phyloP scores from a whole-genome alignment of 257 asterid species.

The Rauvolfia tetraphylla region DNA sequence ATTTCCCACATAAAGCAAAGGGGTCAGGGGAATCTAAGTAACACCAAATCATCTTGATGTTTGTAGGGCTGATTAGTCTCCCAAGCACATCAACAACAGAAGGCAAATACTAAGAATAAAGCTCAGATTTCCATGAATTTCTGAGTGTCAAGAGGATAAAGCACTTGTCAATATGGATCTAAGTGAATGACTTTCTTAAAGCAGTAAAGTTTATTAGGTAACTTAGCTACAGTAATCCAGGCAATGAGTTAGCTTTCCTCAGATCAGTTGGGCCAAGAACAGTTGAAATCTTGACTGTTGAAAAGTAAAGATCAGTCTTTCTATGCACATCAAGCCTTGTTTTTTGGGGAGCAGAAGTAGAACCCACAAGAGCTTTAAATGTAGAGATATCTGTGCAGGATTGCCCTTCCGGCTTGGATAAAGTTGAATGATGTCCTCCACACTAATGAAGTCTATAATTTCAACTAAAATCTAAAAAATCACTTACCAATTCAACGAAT shows the following conservation, averaged over 20 bases:
- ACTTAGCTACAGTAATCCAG: neutral
- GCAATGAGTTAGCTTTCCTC: neutral
- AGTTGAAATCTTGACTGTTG: slow-evolving; percentile 8
- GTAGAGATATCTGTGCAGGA: neutral
- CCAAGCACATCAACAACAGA: neutral
- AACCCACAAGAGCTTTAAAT: neutral
- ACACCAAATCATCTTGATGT: slow-evolving; percentile 6
- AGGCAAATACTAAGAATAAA: neutral
- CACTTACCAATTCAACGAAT: slow-evolving; percentile 2
- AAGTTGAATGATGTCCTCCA: slow-evolving; percentile 11
- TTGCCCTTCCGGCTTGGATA: slow-evolving; percentile 5
- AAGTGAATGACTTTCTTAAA: neutral
- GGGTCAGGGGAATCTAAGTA: neutral
- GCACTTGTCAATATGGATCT: neutral
- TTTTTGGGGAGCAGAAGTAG: neutral
- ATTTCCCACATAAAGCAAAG: slow-evolving; percentile 6
- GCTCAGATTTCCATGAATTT: slow-evolving; percentile 6
- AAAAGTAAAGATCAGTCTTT: slow-evolving; percentile 1
- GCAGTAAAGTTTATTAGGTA: neutral
- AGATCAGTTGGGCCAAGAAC: neutral
- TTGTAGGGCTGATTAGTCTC: neutral
- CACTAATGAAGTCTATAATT: neutral
- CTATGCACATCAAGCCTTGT: neutral
- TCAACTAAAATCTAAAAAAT: neutral
- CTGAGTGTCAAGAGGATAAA: slow-evolving; percentile 6